Evolutionary conservation across 2,329 filamentous ascomycete species (phyloP).

Genomic region (Exophiala xenobiotica): DNA sequence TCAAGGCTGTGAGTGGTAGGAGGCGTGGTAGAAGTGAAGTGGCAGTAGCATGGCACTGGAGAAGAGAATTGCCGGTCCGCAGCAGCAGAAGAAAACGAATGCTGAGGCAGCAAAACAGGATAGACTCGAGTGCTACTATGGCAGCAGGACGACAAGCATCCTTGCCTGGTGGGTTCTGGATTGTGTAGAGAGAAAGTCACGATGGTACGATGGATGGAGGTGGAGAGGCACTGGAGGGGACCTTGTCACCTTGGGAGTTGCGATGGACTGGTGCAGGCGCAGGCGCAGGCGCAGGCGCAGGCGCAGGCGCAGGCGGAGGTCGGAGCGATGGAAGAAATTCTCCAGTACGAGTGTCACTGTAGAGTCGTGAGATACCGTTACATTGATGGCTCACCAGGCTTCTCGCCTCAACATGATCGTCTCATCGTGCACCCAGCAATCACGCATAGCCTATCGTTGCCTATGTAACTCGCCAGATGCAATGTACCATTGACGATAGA

Average conservation of each 20-base stretch:
- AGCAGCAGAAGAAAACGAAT: not conserved
- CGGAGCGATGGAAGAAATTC: not conserved
- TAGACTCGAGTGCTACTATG: conserved; percentile 8
- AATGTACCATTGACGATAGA: not conserved
- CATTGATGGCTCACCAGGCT: not conserved
- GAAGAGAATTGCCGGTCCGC: conserved; percentile 2
- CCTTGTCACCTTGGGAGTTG: not conserved
- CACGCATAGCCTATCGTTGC: too few species aligned
- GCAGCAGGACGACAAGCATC: not conserved
- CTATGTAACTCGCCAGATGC: conserved; percentile 3
- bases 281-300: not conserved
- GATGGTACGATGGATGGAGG: conserved; percentile 1
- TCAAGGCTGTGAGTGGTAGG: conserved; percentile 1
- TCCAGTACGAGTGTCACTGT: conserved; percentile 1
- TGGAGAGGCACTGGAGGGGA: not conserved
- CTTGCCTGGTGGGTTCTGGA: not conserved
- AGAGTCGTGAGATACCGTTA: conserved; percentile 3
- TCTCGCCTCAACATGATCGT: not conserved
- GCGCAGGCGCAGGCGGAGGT: not conserved
- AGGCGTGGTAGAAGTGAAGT: conserved; percentile 4
- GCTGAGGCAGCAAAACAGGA: not conserved
- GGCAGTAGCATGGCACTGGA: conserved; percentile 22
- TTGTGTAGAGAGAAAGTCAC: not conserved
- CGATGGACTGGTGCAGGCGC: not conserved
- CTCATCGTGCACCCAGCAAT: not conserved